Evolutionary conservation across 345 rosid genomes (phyloP).

Genomic region (Toxicodendron radicans): DNA sequence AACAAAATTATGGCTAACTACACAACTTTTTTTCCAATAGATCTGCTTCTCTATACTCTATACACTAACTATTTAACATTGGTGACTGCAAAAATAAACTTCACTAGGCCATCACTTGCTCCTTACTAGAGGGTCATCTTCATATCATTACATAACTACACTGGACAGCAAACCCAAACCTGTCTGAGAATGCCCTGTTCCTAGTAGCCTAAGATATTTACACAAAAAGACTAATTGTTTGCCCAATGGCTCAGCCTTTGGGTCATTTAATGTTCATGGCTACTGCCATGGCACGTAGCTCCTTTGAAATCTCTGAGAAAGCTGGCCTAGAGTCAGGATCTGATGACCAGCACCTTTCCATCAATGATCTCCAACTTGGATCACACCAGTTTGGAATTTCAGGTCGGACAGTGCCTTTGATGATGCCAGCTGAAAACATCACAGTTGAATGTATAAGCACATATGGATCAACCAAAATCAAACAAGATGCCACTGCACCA

Average conservation of each 20-base stretch:
- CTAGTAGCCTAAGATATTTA: conserved; percentile 2
- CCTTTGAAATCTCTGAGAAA: conserved; percentile 41
- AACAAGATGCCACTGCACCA: neutral
- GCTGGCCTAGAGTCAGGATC: conserved; percentile 45
- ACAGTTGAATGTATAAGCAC: neutral
- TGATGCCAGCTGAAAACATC: conserved; percentile 38
- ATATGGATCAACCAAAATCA: neutral
- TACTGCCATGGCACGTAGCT: conserved; percentile 41
- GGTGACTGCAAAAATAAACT: conserved; percentile 2
- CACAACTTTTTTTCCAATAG: neutral
- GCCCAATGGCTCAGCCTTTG: neutral
- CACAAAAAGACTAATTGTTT: neutral
- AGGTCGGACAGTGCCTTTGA: conserved; percentile 36
- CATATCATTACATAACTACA: neutral
- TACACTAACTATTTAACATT: neutral
- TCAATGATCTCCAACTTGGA: conserved; percentile 46
- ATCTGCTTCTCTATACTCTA: neutral
- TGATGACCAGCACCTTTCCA: conserved; percentile 54
- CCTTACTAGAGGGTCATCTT: neutral
- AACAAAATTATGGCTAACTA: neutral
- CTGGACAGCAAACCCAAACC: conserved; percentile 11
- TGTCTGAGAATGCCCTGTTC: conserved; percentile 17
- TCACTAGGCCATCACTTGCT: neutral
- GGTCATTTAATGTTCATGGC: conserved; percentile 35
- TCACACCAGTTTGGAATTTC: conserved; percentile 47